Conservation (phyloP, 2,329 filamentous ascomycete genomes). For the Talaromyces sp. region DNA sequence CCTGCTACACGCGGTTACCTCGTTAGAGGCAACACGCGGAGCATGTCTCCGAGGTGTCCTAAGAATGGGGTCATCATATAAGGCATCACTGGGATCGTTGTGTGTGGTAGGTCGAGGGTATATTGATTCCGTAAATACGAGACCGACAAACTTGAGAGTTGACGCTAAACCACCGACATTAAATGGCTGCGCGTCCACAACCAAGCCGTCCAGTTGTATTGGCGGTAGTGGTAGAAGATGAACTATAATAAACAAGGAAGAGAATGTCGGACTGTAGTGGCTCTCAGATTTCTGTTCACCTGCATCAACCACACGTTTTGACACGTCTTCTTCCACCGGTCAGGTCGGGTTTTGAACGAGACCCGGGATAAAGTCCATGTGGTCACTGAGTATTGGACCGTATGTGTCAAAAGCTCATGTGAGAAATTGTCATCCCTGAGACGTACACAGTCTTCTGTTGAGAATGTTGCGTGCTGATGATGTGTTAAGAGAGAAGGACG, state of each 20-base stretch:
- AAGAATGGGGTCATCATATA: conserved; percentile 27
- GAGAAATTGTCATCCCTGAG: conserved; percentile 38
- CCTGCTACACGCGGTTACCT: conserved; percentile 30
- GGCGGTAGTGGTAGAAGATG: not conserved
- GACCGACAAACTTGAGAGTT: not conserved
- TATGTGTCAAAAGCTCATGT: conserved; percentile 34
- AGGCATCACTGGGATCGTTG: conserved; percentile 18
- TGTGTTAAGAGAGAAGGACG: not conserved
- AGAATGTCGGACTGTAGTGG: conserved; percentile 16
- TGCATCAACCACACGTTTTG: conserved; percentile 38
- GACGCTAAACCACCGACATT: conserved; percentile 8
- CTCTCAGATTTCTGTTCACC: conserved; percentile 47
- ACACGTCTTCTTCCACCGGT: conserved; percentile 36
- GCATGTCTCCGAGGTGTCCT: conserved; percentile 28
- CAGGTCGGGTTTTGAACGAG: not conserved
- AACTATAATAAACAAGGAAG: not conserved
- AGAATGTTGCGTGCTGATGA: not conserved
- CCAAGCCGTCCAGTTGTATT: not conserved
- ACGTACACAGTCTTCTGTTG: conserved; percentile 18
- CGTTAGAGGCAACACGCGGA: conserved; percentile 28
- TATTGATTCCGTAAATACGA: not conserved
- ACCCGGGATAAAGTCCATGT: conserved; percentile 35
- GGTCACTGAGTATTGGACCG: conserved; percentile 14
- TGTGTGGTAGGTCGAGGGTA: not conserved
- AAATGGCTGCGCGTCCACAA: conserved; percentile 2